Conservation (phyloP, 2,329 filamentous ascomycete species). For the Westerdykella aurantiaca region DNA sequence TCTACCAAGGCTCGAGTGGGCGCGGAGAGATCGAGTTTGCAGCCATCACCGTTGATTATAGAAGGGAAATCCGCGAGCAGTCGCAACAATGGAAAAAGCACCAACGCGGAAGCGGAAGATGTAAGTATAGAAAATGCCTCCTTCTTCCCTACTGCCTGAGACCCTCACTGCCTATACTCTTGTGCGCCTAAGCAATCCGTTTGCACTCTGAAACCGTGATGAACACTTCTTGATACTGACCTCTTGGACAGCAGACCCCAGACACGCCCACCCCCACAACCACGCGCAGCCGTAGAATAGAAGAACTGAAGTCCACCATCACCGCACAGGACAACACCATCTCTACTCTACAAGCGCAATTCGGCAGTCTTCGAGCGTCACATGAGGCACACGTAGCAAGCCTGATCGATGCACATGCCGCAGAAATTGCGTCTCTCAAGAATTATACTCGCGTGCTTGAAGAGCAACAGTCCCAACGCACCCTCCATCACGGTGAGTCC, state of each 20-base stretch:
- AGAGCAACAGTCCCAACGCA: slow-evolving; percentile 24
- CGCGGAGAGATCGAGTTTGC: slow-evolving; percentile 12
- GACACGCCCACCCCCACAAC: too few species aligned
- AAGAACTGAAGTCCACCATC: slow-evolving; percentile 27
- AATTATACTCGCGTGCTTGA: slow-evolving; percentile 38
- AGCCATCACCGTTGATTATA: slow-evolving; percentile 18
- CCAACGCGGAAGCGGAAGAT: slow-evolving; percentile 16
- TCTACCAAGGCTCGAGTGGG: slow-evolving; percentile 16
- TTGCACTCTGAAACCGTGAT: slow-evolving; percentile 4
- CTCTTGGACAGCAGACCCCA: too few species aligned
- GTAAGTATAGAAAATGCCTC: slow-evolving; percentile 29
- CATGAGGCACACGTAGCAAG: slow-evolving; percentile 38
- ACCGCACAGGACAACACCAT: slow-evolving; percentile 29
- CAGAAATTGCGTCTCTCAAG: slow-evolving; percentile 36
- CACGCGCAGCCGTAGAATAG: slow-evolving; percentile 8
- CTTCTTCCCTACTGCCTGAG: slow-evolving; percentile 7
- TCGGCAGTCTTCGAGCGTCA: slow-evolving; percentile 31
- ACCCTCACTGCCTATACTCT: neutral
- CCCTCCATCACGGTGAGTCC: slow-evolving; percentile 28
- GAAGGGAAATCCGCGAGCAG: slow-evolving; percentile 14
- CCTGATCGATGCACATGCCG: slow-evolving; percentile 35
- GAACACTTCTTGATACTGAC: too few species aligned
- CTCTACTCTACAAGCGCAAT: slow-evolving; percentile 31
- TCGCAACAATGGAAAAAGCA: slow-evolving; percentile 4
- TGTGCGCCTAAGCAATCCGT: slow-evolving; percentile 23